Evolutionary conservation across 2,329 filamentous ascomycete species (phyloP), one percentile per base, ranked within the genome.

Genomic region (Neophaeococcomyces aloes): DNA sequence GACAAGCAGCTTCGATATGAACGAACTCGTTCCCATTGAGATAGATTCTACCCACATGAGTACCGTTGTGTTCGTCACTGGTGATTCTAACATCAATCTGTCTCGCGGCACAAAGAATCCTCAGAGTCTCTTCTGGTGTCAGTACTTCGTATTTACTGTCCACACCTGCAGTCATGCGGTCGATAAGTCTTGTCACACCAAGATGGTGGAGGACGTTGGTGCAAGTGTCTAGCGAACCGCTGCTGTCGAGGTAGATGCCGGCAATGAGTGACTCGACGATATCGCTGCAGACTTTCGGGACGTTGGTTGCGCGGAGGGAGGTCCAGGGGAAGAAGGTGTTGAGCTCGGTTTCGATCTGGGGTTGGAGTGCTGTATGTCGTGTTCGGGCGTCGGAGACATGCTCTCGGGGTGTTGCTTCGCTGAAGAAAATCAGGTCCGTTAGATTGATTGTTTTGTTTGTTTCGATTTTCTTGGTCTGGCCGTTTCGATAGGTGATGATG

Each of bases 201-300:
- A 86, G 64, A 0, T 67, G 64, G 34, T 75, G 69, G 0, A 86
- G 59, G 29, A 95, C 70, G 0, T 42, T 56, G 38, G 72, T 66
- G 54, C 86, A 93, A 0, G 59, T 60, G 0, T 65, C 65, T 11
- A 86, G 57, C 1, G 74, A 70, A 0, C 82, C 83, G 0, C 71
- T 53, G 0, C 72, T 83, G 59, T 96, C 91, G 15, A 94, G 68
- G 69, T 83, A 95, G 0, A 95, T 71, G 0, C 87, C 88, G 0
- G 85, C 89, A 0, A 96, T 62, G 0, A 93, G 59, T 25, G 77
- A 76, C 65, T 96, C 89, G 7, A 95, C 69, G 6, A 95, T 65
- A 59, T 95, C 88, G 0, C 83, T 89, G 61, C 83, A 81, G 61
- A 85, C 83, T 57, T 95, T 95, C 13, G 76, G 76, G 0, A 79